phyloP scores from a whole-genome alignment of 75 land plant species.

The Picea glauca region DNA sequence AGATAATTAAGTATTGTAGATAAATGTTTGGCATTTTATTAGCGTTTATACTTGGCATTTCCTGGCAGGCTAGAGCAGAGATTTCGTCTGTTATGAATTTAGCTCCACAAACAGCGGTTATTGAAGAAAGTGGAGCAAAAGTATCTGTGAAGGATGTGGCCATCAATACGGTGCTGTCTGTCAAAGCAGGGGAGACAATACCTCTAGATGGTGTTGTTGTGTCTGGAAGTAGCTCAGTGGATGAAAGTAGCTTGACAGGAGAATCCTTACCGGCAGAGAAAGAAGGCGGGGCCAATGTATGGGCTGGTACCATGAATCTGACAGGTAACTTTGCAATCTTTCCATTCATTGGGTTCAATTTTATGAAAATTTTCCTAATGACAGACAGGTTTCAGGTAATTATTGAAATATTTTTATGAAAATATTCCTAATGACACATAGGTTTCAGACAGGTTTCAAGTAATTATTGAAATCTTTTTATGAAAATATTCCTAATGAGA shows the following conservation, averaged over 20 bases:
- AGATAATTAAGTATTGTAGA: too few relatives aligned
- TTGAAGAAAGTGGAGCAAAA: slow-evolving; percentile 61
- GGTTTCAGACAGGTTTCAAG: too few relatives aligned
- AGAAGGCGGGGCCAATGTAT: slow-evolving; percentile 56
- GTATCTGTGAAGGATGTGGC: slow-evolving; percentile 71
- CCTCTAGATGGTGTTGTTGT: slow-evolving; percentile 88
- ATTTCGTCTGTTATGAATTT: slow-evolving; percentile 75
- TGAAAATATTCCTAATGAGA: too few relatives aligned
- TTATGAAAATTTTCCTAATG: too few relatives aligned
- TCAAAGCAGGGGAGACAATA: slow-evolving; percentile 86
- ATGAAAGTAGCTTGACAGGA: slow-evolving; percentile 85
- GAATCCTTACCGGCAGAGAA: slow-evolving; percentile 86
- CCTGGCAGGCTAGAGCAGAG: slow-evolving; percentile 67
- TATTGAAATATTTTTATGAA: too few relatives aligned
- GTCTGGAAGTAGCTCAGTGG: slow-evolving; percentile 79
- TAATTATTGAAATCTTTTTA: too few relatives aligned
- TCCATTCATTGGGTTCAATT: too few relatives aligned
- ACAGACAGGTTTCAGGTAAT: too few relatives aligned
- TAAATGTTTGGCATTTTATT: too few relatives aligned
- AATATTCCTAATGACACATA: too few relatives aligned
- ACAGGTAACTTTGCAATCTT: slow-evolving; percentile 34
- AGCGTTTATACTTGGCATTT: too few relatives aligned
- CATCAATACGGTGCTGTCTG: slow-evolving; percentile 58
- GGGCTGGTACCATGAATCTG: slow-evolving; percentile 89
- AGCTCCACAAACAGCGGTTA: slow-evolving; percentile 72